Base-by-base conservation (phyloP, 2,329 filamentous ascomycete species). In the Trichophyton simii region DNA sequence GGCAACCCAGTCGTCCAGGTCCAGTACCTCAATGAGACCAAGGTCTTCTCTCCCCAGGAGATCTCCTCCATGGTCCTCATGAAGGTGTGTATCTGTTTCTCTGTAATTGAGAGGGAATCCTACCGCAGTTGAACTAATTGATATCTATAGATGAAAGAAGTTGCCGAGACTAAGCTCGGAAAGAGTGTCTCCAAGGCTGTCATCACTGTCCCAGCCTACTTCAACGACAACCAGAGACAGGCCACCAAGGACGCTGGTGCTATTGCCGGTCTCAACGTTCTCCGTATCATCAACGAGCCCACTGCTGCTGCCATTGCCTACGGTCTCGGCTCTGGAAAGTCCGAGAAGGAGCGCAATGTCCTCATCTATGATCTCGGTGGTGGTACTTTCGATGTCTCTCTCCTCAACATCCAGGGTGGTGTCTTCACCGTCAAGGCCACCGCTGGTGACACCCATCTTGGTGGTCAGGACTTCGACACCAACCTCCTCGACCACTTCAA, bases 221-320 rank as follows among this genome's bases (percentile, higher is more conserved):
- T 99, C 89, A 97, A 97, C 84, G 94, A 99, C 86, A 96, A 95
- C 84, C 94, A 99, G 83, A 88, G 94, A 81, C 94, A 97, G 81
- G 89, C 94, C 68, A 99, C 94, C 81, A 97, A 97, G 87, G 94
- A 97, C 75, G 94, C 94, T 68, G 94, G 94, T 87, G 88, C 92
- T 77, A 99, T 99, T 74, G 82, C 92, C 72, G 94, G 92, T 71
- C 87, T 99, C 66, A 96, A 97, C 80, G 91, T 99, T 70, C 91
- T 99, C 78, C 91, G 94, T 84, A 97, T 99, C 82, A 97, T 99
- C 82, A 99, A 99, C 86, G 94, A 99, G 83, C 94, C 94, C 65
- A 99, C 94, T 66, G 94, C 94, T 69, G 94, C 94, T 65, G 94
- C 94, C 71, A 97, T 97, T 72, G 94, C 94, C 71, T 99, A 99